Evolutionary conservation across 441 rosid species (phyloP).

Genomic region (Capsella rubella): DNA sequence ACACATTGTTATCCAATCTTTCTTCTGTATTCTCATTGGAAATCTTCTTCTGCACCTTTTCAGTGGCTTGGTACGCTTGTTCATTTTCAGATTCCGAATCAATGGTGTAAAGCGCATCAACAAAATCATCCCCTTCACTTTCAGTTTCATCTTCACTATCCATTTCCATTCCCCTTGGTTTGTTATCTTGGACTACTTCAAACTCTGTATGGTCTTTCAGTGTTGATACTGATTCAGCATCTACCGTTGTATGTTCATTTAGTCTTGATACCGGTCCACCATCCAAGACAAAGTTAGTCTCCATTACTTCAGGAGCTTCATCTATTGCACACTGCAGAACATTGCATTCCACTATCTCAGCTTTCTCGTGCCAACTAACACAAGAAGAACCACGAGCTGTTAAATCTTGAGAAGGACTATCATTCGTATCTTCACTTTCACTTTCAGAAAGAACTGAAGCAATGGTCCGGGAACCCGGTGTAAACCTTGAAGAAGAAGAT

Average conservation of each 20-base stretch:
- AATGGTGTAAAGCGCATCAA: constrained; percentile 92
- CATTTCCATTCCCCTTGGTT: constrained; percentile 53
- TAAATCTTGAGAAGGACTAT: constrained; percentile 53
- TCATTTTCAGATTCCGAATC: constrained; percentile 90
- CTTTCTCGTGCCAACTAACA: constrained; percentile 81
- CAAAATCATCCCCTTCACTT: constrained; percentile 75
- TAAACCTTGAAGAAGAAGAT: constrained; percentile 47
- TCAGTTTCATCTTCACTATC: constrained; percentile 50
- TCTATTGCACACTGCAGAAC: constrained; percentile 41
- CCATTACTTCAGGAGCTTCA: constrained; percentile 35
- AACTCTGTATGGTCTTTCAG: constrained; percentile 51
- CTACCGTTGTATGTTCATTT: constrained; percentile 50
- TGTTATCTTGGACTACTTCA: constrained; percentile 31
- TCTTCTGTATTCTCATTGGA: constrained; percentile 41
- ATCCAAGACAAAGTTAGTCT: constrained; percentile 36
- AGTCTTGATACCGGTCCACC: constrained; percentile 39
- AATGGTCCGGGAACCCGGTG: constrained; percentile 48
- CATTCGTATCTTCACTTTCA: constrained; percentile 47
- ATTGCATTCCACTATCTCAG: constrained; percentile 51
- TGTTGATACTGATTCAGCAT: constrained; percentile 40
- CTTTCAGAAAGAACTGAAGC: constrained; percentile 58
- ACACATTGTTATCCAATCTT: not conserved
- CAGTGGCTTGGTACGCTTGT: constrained; percentile 54
- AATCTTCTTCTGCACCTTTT: constrained; percentile 50
- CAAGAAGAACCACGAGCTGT: constrained; percentile 51